Evolutionary conservation across 495 filamentous ascomycete genomes (phyloP), one percentile per base, ranked within the genome.

Genomic region (Daldinia vernicosa): DNA sequence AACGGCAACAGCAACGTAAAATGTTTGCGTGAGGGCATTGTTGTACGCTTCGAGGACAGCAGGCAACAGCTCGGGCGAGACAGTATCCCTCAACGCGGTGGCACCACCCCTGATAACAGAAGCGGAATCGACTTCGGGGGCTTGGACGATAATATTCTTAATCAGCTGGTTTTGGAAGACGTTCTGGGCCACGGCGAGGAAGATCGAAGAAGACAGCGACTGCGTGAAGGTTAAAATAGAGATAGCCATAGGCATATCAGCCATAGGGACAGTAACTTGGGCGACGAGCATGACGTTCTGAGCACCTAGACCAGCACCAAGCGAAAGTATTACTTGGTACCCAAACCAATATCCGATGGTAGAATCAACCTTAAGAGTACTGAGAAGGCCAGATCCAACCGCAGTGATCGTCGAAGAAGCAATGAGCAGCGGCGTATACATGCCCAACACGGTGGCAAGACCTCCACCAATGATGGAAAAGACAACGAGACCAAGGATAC

Each of bases 311-410:
- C 92, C 93, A 1, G 91, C 69, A 4, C 93, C 93, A 8, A 85
- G 79, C 35, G 92, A 92, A 59, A 87, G 84, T 3, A 95, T 55
- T 27, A 89, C 81, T 72, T 95, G 92, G 65, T 86, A 95, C 1
- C 93, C 92, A 55, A 95, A 91, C 93, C 93, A 97, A 45, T 77
- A 79, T 0, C 80, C 71, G 22, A 81, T 72, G 9, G 78, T 75
- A 0, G 89, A 90, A 73, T 88, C 80, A 0, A 85, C 77, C 15
- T 84, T 69, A 4, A 91, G 87, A 1, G 89, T 94, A 2, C 84
- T 87, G 6, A 95, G 76, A 6, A 97, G 83, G 0, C 92, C 93
- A 0, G 86, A 86, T n/a, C 92, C 93, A 70, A 94, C 80, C 4
- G 84, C 67, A 77, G 85, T 84, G 52, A 89, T 57, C n/a, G 84